Evolutionary conservation across 2,329 filamentous ascomycete species (phyloP), one percentile per base, ranked within the genome.

Genomic region (Phialophora macrospora): DNA sequence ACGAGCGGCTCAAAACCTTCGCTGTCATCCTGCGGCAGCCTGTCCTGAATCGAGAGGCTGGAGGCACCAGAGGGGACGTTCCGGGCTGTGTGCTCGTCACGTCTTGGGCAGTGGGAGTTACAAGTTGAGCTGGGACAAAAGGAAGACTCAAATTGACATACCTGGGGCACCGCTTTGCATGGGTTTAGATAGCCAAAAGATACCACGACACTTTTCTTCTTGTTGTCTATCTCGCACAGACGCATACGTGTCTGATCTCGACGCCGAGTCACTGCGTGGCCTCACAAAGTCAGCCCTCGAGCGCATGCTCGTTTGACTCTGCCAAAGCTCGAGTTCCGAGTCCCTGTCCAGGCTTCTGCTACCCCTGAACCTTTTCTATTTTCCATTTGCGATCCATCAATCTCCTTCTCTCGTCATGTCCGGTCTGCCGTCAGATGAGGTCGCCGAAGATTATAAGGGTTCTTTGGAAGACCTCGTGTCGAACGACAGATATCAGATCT

Each of bases 401-500:
- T 64, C 63, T 44, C 59, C 60, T 66, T 72, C 67, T 77, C 77
- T 80, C 82, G 83, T 79, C 81, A 90, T 90, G 87, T 87, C 86
- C 79, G 83, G 82, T 71, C 76, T 81, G 71, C 79, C 82, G 64
- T 88, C 90, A 70, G 92, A 91, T 77, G 93, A 96, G 80, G 92
- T 99, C 73, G 93, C 93, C 69, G 90, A 94, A 79, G 95, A 98
- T 81, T 99, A 97, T 81, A 91, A 90, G 77, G 91, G 92, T 75
- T 95, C 93, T 62, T 83, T 99, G 76, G 91, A 96, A 80, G 94
- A 97, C 79, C 84, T 99, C 74, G 91, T 90, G 71, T 86, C 89
- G 76, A 97, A 97, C 81, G 92, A 92, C 80, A 90, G 93, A 75
- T 92, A 92, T 79, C 94, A 98, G 80, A 99, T 99, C 78, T 94